Base-by-base conservation (phyloP, 495 filamentous ascomycete genomes). In the Astrothelium macrocarpum region DNA sequence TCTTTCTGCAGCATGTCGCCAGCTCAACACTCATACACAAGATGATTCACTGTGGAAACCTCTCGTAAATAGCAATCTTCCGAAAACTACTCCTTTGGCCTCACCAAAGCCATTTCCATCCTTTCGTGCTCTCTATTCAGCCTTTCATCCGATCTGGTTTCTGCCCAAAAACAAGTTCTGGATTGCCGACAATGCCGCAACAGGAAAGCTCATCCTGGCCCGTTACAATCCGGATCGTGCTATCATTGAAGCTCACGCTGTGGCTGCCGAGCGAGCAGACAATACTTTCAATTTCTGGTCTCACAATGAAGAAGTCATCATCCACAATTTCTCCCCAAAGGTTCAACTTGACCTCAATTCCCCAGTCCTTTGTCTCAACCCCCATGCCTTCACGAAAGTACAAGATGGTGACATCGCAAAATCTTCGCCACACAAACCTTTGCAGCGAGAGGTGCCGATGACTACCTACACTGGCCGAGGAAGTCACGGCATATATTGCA, bases 111-210 rank as follows among this genome's bases (percentile, higher is more conserved):
- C 70, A 34, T 63, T 64, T 39, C 31, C 63, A 7, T 63, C 63
- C 36, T 71, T 70, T 72, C 68, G 68, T 32, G 80, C 83, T 29
- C 80, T 97, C 5, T 96, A 88, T 67, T 74, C 81, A 34, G 80
- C 86, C 31, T 87, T 92, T 71, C 80, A 92, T 62, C 86, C 88
- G 1, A 86, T 86, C 68, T 95, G 94, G 88, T 97, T 95, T 68
- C 79, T 97, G 0, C 78, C 88, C 0, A 81, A 81, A 62, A 76
- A 89, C 65, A 90, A 89, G 74, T 74, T 97, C 45, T 97, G 93
- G 93, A 91, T 95, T 68, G 81, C 84, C 34, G 91, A 96, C 74
- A 79, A 72, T 29, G 79, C 82, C n/a, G 75, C 84, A 31, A 80
- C 76, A 0, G 91, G 91, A 0, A 86, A 85, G 60, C 70, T 96